phyloP scores from a whole-genome alignment of 305 asterid genomes.

The Solanum chacoense region DNA sequence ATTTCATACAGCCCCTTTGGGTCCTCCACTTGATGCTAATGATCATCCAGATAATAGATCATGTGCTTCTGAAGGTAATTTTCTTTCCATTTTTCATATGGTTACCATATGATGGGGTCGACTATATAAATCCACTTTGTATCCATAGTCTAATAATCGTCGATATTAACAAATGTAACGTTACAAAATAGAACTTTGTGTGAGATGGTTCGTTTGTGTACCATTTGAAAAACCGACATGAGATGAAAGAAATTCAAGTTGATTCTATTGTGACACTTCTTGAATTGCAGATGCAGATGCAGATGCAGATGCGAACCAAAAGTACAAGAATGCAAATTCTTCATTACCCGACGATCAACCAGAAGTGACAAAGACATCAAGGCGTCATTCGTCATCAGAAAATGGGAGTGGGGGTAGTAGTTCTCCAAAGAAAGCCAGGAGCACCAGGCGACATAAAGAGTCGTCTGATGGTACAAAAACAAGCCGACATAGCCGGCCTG shows the following conservation, averaged over 20 bases:
- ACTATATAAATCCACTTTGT: not conserved
- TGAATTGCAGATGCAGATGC: not conserved
- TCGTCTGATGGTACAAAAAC: not conserved
- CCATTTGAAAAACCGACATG: not conserved
- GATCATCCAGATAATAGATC: slow-evolving; percentile 5
- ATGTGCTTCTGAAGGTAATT: slow-evolving; percentile 7
- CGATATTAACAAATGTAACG: not conserved
- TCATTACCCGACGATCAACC: not conserved
- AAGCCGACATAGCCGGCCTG: not conserved
- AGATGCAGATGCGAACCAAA: not conserved
- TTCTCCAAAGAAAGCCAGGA: slow-evolving; percentile 4
- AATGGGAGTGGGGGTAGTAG: not conserved
- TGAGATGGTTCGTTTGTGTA: not conserved
- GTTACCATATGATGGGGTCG: not conserved
- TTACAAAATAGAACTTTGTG: not conserved
- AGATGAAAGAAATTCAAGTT: not conserved
- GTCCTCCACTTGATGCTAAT: slow-evolving; percentile 4
- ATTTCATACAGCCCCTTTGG: slow-evolving; percentile 11
- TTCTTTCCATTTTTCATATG: not conserved
- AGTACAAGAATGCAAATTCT: not conserved
- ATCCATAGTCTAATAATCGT: not conserved
- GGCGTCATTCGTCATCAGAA: not conserved
- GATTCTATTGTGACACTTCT: not conserved
- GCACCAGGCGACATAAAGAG: slow-evolving; percentile 3
- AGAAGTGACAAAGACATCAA: not conserved